Evolutionary conservation across 78 protist genomes (phyloP).

Genomic region (Polysphondylium violaceum): DNA sequence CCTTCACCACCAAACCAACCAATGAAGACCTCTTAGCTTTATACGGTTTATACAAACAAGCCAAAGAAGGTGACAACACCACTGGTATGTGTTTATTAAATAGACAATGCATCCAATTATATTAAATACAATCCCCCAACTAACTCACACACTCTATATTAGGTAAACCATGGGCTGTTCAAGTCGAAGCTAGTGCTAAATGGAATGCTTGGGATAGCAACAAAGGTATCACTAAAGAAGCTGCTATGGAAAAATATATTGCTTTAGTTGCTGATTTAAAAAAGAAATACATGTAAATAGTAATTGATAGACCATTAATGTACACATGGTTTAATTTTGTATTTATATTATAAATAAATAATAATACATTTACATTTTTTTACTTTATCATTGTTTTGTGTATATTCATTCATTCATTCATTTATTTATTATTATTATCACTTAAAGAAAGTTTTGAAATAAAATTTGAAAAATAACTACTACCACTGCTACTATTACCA

Average conservation of each 20-base stretch:
- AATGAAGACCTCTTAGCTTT: constrained; percentile 81
- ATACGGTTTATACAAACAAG: constrained; percentile 94
- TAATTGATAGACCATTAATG: too few relatives aligned
- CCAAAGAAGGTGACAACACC: constrained; percentile 83
- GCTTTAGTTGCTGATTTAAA: too few relatives aligned
- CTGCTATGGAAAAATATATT: constrained; percentile 34
- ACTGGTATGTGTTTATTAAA: neutral
- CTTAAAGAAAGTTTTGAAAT: too few relatives aligned
- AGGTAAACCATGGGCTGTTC: constrained; percentile 75
- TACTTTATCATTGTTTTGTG: too few relatives aligned
- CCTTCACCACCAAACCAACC: constrained; percentile 68
- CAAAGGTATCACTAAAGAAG: constrained; percentile 65
- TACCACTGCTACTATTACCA: too few relatives aligned
- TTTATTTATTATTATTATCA: too few relatives aligned
- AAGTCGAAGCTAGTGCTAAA: constrained; percentile 79
- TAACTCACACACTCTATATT: neutral
- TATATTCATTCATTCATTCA: too few relatives aligned
- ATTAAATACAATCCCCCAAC: neutral
- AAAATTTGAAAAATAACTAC: too few relatives aligned
- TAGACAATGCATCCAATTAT: neutral
- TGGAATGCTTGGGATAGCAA: constrained; percentile 20
- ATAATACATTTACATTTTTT: too few relatives aligned
- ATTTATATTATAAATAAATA: too few relatives aligned
- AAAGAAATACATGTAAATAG: too few relatives aligned
- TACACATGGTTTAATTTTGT: too few relatives aligned